Base-by-base conservation (phyloP, 805 yeast genomes). In the Zygosaccharomyces pseudorouxii region DNA sequence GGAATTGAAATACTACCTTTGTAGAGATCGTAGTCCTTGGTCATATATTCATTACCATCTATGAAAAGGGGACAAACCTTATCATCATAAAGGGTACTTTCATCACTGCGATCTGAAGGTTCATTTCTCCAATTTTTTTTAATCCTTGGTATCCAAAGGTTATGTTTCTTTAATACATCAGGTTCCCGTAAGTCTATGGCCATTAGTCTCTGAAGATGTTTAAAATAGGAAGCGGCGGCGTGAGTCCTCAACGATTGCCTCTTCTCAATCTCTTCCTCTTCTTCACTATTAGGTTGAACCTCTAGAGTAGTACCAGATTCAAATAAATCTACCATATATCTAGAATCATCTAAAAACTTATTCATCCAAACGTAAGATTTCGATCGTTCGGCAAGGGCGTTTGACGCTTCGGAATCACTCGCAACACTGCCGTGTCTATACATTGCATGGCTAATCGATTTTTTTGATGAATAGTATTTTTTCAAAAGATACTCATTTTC, bases 141-240 rank as follows among this genome's bases (percentile, higher is more conserved):
- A 12, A 60, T 47, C 4, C 51, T 50, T 1, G 69, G 68, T 27
- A 62, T 45, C 69, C 69, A 65, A 51, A 65, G 37, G 27, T 60
- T 62, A 45, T 62, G 64, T 33, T 54, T 51, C 44, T 53, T 54
- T 18, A 62, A 31, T 4, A 55, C 42, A 23, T 54, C 53, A 18
- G 47, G 40, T 16, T 56, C 58, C 27, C 52, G 50, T 4, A 55
- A 22, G 27, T 56, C 59, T 8, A 58, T 58, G 3, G 57, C 53
- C 10, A 56, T 49, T 12, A 63, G 48, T 30, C 56, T 60, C 20
- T 56, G 53, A 33, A 57, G 58, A 48, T 63, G 60, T 30, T 52
- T 59, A 20, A 45, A 48, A 43, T 57, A 63, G 4, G 65, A 49
- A 0, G 45, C 39, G 8, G 55, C 50, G 12, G 47, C 54, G n/a